A percentile compares a stretch with the other conserved stretches of the same genome.
Evolutionary conservation across 2,329 filamentous ascomycete species (phyloP).

Genomic region (Pseudogymnoascus sp.): DNA sequence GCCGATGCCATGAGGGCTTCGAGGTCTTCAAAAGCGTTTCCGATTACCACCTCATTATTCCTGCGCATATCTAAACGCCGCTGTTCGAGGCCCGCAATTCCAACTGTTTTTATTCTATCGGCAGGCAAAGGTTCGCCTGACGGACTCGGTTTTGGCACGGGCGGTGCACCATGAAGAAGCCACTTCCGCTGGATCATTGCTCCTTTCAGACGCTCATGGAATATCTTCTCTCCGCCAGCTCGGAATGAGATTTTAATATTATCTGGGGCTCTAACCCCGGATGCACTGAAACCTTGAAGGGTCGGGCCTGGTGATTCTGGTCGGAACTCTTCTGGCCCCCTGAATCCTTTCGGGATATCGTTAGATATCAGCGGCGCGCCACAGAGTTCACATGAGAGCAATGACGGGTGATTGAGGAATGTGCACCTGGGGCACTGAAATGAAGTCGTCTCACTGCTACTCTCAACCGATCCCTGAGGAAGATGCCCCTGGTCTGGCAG

Average conservation of each 20-base stretch:
- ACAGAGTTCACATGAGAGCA: slow-evolving; percentile 84
- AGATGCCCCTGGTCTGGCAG: slow-evolving; percentile 9
- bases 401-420: slow-evolving; percentile 83
- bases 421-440: slow-evolving; percentile 80
- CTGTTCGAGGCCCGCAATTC: slow-evolving; percentile 86
- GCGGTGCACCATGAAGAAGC: slow-evolving; percentile 83
- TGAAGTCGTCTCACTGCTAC: slow-evolving; percentile 28
- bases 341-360: slow-evolving; percentile 34
- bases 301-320: slow-evolving; percentile 72
- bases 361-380: slow-evolving; percentile 62
- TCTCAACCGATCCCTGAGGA: slow-evolving; percentile 12
- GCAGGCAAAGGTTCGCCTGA: slow-evolving; percentile 20
- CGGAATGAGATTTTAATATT: slow-evolving; percentile 89
- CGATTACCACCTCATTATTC: slow-evolving; percentile 89
- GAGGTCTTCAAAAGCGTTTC: slow-evolving; percentile 88
- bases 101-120: slow-evolving; percentile 55
- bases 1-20: slow-evolving; percentile 96
- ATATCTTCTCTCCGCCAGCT: slow-evolving; percentile 77
- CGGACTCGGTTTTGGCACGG: slow-evolving; percentile 57
- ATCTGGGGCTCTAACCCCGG: slow-evolving; percentile 51
- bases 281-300: slow-evolving; percentile 33
- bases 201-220: slow-evolving; percentile 79
- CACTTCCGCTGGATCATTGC: slow-evolving; percentile 91
- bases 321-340: slow-evolving; percentile 37
- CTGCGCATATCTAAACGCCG: slow-evolving; percentile 75